Percentiles rank a stretch among this genome's conserved stretches.
phyloP scores from a whole-genome alignment of 75 land plant genomes.

The Gnetum montanum region DNA sequence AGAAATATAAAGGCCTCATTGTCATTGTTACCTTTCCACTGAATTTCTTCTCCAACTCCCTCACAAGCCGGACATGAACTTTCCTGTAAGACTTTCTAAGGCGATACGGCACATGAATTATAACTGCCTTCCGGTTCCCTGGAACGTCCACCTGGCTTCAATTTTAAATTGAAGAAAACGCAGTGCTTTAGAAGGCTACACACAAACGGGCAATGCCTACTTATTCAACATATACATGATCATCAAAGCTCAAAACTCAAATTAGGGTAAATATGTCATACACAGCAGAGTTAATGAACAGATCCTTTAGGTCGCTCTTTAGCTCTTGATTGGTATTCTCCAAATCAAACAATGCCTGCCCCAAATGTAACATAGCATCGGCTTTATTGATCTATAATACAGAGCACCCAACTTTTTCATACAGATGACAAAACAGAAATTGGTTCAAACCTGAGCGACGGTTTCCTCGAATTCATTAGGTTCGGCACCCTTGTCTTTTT shows the following conservation, averaged over 20 bases:
- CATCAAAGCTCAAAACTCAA: too few relatives aligned
- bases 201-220: too few relatives aligned
- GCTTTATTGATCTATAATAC: too few relatives aligned
- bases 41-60: slow-evolving; percentile 88
- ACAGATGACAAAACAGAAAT: too few relatives aligned
- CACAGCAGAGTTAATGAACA: slow-evolving; percentile 73
- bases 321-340: slow-evolving; percentile 67
- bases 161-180: too few relatives aligned
- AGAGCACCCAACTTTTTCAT: too few relatives aligned
- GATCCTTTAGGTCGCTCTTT: slow-evolving; percentile 66
- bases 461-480: slow-evolving; percentile 81
- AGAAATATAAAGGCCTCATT: too few relatives aligned
- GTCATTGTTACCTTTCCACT: slow-evolving; percentile 94
- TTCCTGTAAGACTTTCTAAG: slow-evolving; percentile 64
- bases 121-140: slow-evolving; percentile 59
- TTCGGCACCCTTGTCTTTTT: slow-evolving; percentile 68
- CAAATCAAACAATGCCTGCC: slow-evolving; percentile 63
- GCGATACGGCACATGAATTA: slow-evolving; percentile 70
- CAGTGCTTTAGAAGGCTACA: too few relatives aligned
- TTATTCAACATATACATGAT: too few relatives aligned
- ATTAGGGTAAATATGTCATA: too few relatives aligned
- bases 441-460: slow-evolving; percentile 52
- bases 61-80: slow-evolving; percentile 65
- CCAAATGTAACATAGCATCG: too few relatives aligned
- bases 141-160: slow-evolving; percentile 71